Percentiles rank a stretch among this genome's conserved stretches.
phyloP scores from a whole-genome alignment of 345 rosid genomes.

The Syzygium oleosum region DNA sequence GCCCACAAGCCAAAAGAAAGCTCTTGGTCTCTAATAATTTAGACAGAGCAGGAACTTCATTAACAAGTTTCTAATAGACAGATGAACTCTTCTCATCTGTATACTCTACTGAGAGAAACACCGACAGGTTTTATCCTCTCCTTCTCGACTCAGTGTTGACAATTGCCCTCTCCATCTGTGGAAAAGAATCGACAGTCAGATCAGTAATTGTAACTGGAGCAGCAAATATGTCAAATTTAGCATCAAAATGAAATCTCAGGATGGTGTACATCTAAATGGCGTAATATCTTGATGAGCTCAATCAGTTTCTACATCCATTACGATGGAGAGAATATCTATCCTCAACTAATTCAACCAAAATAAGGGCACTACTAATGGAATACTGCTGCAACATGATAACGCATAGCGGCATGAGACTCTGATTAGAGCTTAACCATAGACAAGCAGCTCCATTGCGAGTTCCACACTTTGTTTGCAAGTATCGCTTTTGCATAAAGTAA shows the following conservation, averaged over 20 bases:
- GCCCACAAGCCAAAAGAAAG: not conserved
- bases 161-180: constrained; percentile 4
- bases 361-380: not conserved
- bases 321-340: not conserved
- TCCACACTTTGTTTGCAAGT: not conserved
- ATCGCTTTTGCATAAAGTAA: not conserved
- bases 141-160: not conserved
- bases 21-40: not conserved
- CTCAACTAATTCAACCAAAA: not conserved
- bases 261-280: not conserved
- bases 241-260: not conserved
- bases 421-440: not conserved
- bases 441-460: not conserved
- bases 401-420: not conserved
- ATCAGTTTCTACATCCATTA: not conserved
- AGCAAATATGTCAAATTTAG: not conserved
- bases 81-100: not conserved
- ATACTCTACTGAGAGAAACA: not conserved
- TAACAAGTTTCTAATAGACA: not conserved
- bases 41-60: not conserved
- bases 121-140: not conserved
- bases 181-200: not conserved
- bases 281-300: not conserved
- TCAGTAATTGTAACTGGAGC: not conserved
- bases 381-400: not conserved